Conservation (phyloP, 148 eudicot genomes). For the Limonium bicolor region DNA sequence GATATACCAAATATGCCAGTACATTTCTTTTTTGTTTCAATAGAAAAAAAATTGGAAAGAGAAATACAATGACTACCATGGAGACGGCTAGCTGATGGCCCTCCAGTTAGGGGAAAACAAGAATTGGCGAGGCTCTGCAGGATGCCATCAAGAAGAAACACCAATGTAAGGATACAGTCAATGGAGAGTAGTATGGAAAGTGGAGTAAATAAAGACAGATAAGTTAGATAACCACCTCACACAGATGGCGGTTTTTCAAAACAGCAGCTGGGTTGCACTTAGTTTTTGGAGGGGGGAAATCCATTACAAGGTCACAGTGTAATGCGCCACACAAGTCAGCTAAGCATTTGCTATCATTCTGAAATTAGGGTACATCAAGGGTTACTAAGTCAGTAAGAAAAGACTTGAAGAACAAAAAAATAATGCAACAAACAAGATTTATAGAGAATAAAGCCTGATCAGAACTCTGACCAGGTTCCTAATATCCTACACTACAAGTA, state of each 20-base stretch:
- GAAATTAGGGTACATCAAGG: conserved; percentile 7
- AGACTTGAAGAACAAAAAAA: too few relatives aligned
- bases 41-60: too few relatives aligned
- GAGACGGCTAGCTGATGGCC: conserved; percentile 71
- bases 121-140: conserved; percentile 61
- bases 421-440: too few relatives aligned
- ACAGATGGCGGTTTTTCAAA: conserved; percentile 53
- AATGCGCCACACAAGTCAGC: conserved; percentile 85
- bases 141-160: conserved; percentile 1
- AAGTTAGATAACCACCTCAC: conserved; percentile 54
- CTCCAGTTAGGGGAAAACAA: conserved; percentile 61
- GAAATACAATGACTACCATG: conserved; percentile 64
- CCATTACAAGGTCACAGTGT: conserved; percentile 70
- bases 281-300: conserved; percentile 27
- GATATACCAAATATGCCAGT: too few relatives aligned
- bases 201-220: too few relatives aligned
- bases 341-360: conserved; percentile 68
- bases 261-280: conserved; percentile 92
- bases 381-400: too few relatives aligned
- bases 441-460: too few relatives aligned
- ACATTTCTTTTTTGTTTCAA: too few relatives aligned
- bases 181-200: too few relatives aligned
- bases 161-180: too few relatives aligned
- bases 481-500: too few relatives aligned
- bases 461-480: too few relatives aligned